Conservation (phyloP, 345 rosid genomes). For the Psidium guajava region DNA sequence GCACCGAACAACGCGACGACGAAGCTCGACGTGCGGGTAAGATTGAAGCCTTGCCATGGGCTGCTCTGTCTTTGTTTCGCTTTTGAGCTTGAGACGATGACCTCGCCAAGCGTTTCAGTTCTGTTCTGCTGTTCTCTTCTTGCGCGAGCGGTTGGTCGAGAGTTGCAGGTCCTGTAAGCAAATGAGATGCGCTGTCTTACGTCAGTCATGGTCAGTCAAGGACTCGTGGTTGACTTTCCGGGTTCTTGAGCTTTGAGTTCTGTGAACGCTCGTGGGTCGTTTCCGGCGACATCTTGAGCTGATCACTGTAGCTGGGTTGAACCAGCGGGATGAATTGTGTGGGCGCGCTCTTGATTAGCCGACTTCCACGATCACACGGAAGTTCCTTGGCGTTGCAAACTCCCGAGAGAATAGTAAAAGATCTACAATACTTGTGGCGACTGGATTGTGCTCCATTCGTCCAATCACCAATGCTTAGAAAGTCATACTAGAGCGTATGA, state of each 20-base stretch:
- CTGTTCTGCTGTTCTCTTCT: background rate
- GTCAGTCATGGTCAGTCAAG: background rate
- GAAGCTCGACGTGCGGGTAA: background rate
- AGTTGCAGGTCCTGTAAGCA: background rate
- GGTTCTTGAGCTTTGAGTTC: background rate
- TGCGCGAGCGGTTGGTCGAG: background rate
- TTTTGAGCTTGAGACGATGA: background rate
- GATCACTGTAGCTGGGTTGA: background rate
- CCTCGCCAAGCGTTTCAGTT: background rate
- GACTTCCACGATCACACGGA: background rate
- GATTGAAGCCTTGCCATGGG: background rate
- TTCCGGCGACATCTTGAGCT: background rate
- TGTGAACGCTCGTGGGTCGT: background rate
- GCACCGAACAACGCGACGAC: background rate
- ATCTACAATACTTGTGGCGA: background rate
- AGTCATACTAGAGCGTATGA: background rate
- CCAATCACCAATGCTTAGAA: background rate
- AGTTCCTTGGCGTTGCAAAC: background rate
- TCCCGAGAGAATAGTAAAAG: background rate
- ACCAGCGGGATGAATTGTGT: background rate
- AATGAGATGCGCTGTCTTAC: background rate
- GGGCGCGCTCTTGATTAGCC: background rate
- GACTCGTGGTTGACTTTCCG: background rate
- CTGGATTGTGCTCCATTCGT: too few relatives aligned
- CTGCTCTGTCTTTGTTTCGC: background rate